Conservation (phyloP, 345 rosid genomes). For the Sisymbrium irio region DNA sequence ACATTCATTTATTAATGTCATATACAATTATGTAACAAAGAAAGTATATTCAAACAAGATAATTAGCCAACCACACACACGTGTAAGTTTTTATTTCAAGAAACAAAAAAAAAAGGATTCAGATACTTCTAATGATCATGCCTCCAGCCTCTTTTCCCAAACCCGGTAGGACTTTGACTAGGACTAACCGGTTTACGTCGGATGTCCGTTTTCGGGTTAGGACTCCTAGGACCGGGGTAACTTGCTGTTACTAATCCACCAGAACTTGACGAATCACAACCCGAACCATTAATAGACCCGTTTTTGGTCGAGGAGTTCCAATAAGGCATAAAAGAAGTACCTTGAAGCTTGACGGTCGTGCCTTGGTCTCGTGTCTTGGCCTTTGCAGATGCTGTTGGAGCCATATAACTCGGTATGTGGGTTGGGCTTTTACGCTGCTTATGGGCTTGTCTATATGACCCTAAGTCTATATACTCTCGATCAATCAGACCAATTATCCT, state of each 20-base stretch:
- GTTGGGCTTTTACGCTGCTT: slow-evolving; percentile 34
- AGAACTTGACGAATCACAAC: slow-evolving; percentile 73
- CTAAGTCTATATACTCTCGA: slow-evolving; percentile 36
- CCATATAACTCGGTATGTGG: slow-evolving; percentile 81
- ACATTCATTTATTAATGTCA: slow-evolving; percentile 17
- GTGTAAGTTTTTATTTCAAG: slow-evolving; percentile 19
- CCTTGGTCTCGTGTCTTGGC: slow-evolving; percentile 69
- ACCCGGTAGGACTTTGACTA: slow-evolving; percentile 45
- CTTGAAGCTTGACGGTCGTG: slow-evolving; percentile 37
- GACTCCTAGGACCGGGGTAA: slow-evolving; percentile 58
- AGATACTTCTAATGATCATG: slow-evolving; percentile 35
- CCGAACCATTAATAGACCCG: slow-evolving; percentile 40
- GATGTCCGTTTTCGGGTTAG: slow-evolving; percentile 42
- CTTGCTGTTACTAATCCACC: slow-evolving; percentile 45
- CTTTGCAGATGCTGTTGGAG: slow-evolving; percentile 80
- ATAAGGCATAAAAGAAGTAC: slow-evolving; percentile 43
- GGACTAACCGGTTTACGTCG: slow-evolving; percentile 35
- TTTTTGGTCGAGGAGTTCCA: slow-evolving; percentile 80
- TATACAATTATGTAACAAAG: slow-evolving; percentile 23
- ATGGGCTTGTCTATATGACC: slow-evolving; percentile 37
- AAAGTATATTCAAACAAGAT: slow-evolving; percentile 1
- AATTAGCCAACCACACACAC: slow-evolving; percentile 1
- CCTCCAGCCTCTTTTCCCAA: slow-evolving; percentile 52
- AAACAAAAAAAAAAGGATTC: background rate
- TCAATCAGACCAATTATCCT: slow-evolving; percentile 22